Evolutionary conservation across 108 stramenopile species (phyloP), one percentile per base, ranked within the genome.

Genomic region (Poteriospumella lacustris): DNA sequence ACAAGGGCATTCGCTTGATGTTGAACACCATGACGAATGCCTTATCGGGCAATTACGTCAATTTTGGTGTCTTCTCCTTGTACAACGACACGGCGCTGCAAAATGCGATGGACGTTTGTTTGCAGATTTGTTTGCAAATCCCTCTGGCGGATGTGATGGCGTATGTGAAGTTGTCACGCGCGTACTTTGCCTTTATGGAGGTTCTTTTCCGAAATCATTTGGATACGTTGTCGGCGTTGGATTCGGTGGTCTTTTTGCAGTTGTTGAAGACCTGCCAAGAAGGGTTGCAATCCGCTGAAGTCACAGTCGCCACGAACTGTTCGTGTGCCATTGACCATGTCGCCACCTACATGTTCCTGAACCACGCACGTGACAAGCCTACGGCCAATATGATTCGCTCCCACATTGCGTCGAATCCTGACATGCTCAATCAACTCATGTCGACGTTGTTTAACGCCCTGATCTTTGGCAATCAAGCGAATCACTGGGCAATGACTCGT

Each of bases 401-500:
- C 9, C 85, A 85, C 82, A 43, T 85, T 1, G 56, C 43, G n/a
- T 40, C 58, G 52, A 26, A 68, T n/a, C 39, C 43, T 26, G 75
- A 81, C 24, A 5, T 81, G 59, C 41, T 77, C 24, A 36, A 58
- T 33, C 76, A 92, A 88, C 92, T 97, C 76, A 94, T 93, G 43
- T 86, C 89, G 24, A 95, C 97, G 19, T 85, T 97, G n/a, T 96
- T 97, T 88, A 95, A 93, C 73, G 82, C 94, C 43, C 83, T 98
- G 43, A 84, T 96, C 3, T 98, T 96, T 82, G 95, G 93, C 39
- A 87, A 92, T 33, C 76, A 52, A n/a, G 58, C 76, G 69, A 95
- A 95, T 80, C 97, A 96, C 78, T 98, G 95, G 95, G 94, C 97
- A 42, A 91, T 98, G 29, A 95, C 95, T 85, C 86, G 95, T 39